phyloP scores from a whole-genome alignment of 2,329 filamentous ascomycete species.

The Sporothrix brasiliensis region DNA sequence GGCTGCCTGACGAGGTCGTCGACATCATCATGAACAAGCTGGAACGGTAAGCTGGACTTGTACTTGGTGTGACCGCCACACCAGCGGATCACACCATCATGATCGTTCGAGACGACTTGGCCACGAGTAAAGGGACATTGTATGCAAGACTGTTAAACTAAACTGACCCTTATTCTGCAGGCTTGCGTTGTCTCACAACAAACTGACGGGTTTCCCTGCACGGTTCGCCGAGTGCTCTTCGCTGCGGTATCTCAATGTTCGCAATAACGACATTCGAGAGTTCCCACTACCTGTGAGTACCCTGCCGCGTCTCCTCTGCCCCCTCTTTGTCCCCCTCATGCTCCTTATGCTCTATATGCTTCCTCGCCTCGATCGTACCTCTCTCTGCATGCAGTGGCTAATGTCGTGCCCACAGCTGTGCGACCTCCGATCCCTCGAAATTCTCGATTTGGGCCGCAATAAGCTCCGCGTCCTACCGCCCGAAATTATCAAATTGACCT shows the following conservation, averaged over 20 bases:
- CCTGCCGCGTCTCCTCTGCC: neutral
- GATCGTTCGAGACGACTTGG: neutral
- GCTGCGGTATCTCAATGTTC: conserved; percentile 77
- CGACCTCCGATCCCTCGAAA: conserved; percentile 82
- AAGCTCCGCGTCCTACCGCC: conserved; percentile 76
- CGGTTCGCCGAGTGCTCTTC: conserved; percentile 76
- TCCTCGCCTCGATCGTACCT: conserved; percentile 33
- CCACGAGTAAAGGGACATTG: neutral
- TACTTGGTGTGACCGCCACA: neutral
- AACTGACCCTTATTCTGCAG: conserved; percentile 47
- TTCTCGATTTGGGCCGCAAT: conserved; percentile 89
- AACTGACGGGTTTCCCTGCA: conserved; percentile 67
- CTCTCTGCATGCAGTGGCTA: conserved; percentile 13
- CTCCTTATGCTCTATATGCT: conserved; percentile 7
- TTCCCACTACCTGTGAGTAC: conserved; percentile 59
- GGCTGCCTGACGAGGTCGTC: conserved; percentile 72
- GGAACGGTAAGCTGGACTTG: conserved; percentile 60
- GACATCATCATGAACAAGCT: conserved; percentile 74
- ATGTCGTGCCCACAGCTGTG: conserved; percentile 64
- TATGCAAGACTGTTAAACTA: neutral
- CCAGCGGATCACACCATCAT: neutral
- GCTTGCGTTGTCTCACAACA: conserved; percentile 80
- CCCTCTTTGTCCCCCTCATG: neutral
- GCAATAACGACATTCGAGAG: conserved; percentile 72
- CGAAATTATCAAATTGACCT: conserved; percentile 77